Conservation (phyloP, 140 eudicot species). For the Stevia rebaudiana region DNA sequence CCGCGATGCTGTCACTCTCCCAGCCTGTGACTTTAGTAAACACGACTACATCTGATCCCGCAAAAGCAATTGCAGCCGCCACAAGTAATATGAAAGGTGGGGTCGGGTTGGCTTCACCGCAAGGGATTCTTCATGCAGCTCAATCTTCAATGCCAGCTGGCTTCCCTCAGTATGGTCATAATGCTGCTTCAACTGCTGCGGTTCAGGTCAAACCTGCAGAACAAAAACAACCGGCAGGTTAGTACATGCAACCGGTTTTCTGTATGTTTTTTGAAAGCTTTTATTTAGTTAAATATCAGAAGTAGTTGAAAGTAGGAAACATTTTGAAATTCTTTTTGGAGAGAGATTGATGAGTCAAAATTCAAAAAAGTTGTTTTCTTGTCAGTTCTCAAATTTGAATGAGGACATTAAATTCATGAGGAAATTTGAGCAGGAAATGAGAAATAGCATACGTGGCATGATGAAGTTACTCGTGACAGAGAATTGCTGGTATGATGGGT, state of each 20-base stretch:
- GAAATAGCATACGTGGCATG: slow-evolving; percentile 65
- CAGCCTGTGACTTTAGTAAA: slow-evolving; percentile 38
- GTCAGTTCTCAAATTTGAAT: slow-evolving; percentile 9
- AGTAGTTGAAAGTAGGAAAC: slow-evolving; percentile 2
- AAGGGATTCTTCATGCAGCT: slow-evolving; percentile 49
- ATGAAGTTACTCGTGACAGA: slow-evolving; percentile 26
- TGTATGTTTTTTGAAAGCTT: neutral
- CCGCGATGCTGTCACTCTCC: slow-evolving; percentile 51
- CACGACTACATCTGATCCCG: slow-evolving; percentile 73
- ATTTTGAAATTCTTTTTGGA: neutral
- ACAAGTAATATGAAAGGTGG: slow-evolving; percentile 63
- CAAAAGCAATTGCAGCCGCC: slow-evolving; percentile 84
- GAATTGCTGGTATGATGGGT: slow-evolving; percentile 9
- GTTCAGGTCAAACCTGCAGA: slow-evolving; percentile 83
- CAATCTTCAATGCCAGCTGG: slow-evolving; percentile 66
- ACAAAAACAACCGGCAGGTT: slow-evolving; percentile 97
- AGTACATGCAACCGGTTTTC: slow-evolving; percentile 32
- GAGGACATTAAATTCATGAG: slow-evolving; percentile 30
- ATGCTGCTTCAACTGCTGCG: slow-evolving; percentile 35
- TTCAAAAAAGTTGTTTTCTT: neutral
- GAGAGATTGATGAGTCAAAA: neutral
- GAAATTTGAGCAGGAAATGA: slow-evolving; percentile 53
- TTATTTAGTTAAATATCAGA: neutral
- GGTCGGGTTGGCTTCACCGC: slow-evolving; percentile 33
- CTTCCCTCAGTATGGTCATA: slow-evolving; percentile 47